Percentiles rank a stretch among this genome's conserved stretches.
phyloP scores from a whole-genome alignment of 495 filamentous ascomycete genomes.

The Trichoderma virens region DNA sequence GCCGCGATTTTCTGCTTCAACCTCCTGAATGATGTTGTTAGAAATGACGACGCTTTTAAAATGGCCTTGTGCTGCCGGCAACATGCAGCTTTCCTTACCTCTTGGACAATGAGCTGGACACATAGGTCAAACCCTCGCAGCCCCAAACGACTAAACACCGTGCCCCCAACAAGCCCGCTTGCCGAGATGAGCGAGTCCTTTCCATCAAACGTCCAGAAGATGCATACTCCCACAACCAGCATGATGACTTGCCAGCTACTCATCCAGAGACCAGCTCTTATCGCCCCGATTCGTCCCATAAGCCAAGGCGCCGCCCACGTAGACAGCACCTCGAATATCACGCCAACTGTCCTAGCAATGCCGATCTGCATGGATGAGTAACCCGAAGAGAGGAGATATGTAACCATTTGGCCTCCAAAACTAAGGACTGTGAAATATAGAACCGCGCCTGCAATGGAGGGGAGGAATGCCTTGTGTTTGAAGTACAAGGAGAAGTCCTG shows the following conservation, averaged over 20 bases:
- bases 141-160: constrained; percentile 53
- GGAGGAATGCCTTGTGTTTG: constrained; percentile 36
- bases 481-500: constrained; percentile 31
- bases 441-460: constrained; percentile 47
- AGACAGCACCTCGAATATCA: constrained; percentile 38
- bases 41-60: no score
- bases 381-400: constrained; percentile 43
- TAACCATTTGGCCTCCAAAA: constrained; percentile 53
- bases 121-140: constrained; percentile 64
- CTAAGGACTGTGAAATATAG: constrained; percentile 54
- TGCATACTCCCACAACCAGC: constrained; percentile 33
- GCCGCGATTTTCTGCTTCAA: constrained; percentile 42
- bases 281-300: constrained; percentile 48
- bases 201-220: constrained; percentile 29
- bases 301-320: constrained; percentile 44
- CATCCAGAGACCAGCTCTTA: constrained; percentile 56
- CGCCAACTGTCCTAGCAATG: constrained; percentile 28
- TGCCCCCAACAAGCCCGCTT: constrained; percentile 39
- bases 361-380: constrained; percentile 31
- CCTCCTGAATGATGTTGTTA: constrained; percentile 27
- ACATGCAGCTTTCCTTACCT: constrained; percentile 41
- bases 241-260: constrained; percentile 53
- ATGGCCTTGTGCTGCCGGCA: no score
- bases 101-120: constrained; percentile 58
- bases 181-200: constrained; percentile 27